Evolutionary conservation across 371 early-diverging fungal genomes (phyloP), one percentile per base, ranked within the genome.

Genomic region (Batrachochytrium dendrobatidis): DNA sequence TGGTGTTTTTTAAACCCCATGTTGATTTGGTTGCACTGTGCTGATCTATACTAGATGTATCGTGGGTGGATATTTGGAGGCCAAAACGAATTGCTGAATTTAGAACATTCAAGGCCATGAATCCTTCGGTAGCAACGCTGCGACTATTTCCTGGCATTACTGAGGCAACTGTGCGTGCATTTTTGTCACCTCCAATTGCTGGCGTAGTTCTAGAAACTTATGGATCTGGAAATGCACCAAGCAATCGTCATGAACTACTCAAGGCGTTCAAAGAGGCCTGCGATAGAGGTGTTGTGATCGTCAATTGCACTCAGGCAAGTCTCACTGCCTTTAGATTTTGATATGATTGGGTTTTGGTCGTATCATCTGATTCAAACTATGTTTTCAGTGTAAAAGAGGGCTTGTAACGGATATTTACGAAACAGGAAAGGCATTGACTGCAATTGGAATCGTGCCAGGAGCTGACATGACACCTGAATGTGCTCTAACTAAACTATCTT

Each of bases 391-490:
- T 68, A 71, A 84, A 55, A 83, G 86, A 2, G 98, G 95, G 6
- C 73, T 87, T 22, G 97, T 98, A 5, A 86, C 89, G 0, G 93
- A 92, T 66, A 65, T 85, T 1, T 98, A 98, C 64, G 93, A 89
- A 8, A 93, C 95, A 0, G 94, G 94, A 8, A 86, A 89, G 45
- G 91, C 90, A 7, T 68, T 98, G 3, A 66, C 84, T 17, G 73
- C 78, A 29, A 82, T 90, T 25, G 90, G 92, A 33, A 92, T 96
- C 0, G 87, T 96, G 4, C 89, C 98, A 0, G 98, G 98, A 18
- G 81, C 86, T n/a, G 97, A 96, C 66, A 93, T 96, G 95, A 96
- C 97, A 0, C 87, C 95, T 6, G 97, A 96, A 75, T 94, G 94
- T 63, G 98, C 98, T 0, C 69, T 95, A 15, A 91, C 95, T 12